Evolutionary conservation across 768 basidiomycete genomes (phyloP).

Genomic region (Cystofilobasidium capitatum): DNA sequence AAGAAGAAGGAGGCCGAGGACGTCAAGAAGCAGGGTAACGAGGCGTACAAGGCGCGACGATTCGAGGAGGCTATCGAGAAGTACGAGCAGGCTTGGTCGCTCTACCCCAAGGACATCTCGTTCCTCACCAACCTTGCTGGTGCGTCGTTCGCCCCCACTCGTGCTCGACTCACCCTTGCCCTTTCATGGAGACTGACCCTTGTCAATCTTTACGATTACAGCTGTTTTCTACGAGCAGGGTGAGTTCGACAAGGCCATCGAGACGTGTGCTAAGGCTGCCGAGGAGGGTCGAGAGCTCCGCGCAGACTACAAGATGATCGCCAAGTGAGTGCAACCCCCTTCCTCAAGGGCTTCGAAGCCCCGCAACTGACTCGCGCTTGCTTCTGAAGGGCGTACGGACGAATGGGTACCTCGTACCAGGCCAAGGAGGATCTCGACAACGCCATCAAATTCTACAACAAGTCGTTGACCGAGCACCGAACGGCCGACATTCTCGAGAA

Average conservation of each 20-base stretch:
- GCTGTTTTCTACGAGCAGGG: slow-evolving; percentile 92
- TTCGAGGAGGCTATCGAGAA: slow-evolving; percentile 65
- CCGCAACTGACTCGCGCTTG: not conserved
- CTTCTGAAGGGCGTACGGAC: slow-evolving; percentile 71
- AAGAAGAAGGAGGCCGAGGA: slow-evolving; percentile 68
- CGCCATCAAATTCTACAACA: slow-evolving; percentile 85
- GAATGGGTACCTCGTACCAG: slow-evolving; percentile 72
- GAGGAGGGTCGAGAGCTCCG: slow-evolving; percentile 86
- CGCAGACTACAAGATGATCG: slow-evolving; percentile 88
- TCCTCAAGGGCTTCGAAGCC: not conserved
- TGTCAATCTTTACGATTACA: slow-evolving; percentile 33
- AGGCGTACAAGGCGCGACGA: slow-evolving; percentile 74
- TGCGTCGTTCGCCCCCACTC: slow-evolving; percentile 35
- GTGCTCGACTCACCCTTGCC: not conserved
- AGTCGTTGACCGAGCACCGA: slow-evolving; percentile 91
- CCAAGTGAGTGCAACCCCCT: slow-evolving; percentile 47
- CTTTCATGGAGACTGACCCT: not conserved
- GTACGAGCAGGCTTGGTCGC: slow-evolving; percentile 83
- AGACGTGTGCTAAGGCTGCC: slow-evolving; percentile 88
- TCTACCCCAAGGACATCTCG: slow-evolving; percentile 84
- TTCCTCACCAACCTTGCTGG: slow-evolving; percentile 85
- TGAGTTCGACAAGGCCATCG: slow-evolving; percentile 80
- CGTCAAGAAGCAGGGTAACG: slow-evolving; percentile 66
- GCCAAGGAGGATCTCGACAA: slow-evolving; percentile 64
- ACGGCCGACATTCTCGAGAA: slow-evolving; percentile 86